These are phyloP conservation scores for Recurvomyces mirabilis DNA, from an alignment of 495 filamentous ascomycete genomes.

Conservation along the genomic window DNA sequence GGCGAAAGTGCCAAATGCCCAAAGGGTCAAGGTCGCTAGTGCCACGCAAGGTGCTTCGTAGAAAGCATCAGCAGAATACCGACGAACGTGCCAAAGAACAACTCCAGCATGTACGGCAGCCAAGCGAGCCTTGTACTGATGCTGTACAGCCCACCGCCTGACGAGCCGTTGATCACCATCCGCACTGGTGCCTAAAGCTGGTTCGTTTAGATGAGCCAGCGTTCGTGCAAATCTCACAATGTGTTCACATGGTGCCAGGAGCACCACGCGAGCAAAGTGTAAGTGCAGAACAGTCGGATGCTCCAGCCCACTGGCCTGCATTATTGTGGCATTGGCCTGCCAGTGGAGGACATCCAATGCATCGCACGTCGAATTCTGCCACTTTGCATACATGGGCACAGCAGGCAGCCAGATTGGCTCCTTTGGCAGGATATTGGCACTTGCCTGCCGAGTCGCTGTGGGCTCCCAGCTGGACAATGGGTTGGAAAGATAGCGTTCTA, in stretches of 20 bases:
- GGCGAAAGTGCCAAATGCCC: constrained; percentile 39
- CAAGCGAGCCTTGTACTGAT: constrained; percentile 45
- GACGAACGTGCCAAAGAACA: constrained; percentile 40
- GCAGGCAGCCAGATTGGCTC: constrained; percentile 41
- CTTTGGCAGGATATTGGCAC: constrained; percentile 24
- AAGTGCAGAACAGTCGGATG: constrained; percentile 43
- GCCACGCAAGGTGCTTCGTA: constrained; percentile 40
- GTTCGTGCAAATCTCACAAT: constrained; percentile 25
- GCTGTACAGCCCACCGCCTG: constrained; percentile 39
- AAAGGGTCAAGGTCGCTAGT: constrained; percentile 40
- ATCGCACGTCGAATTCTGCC: constrained; percentile 46
- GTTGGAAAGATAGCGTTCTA: constrained; percentile 37
- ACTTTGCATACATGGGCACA: constrained; percentile 41
- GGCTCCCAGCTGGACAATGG: constrained; percentile 41
- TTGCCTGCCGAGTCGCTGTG: constrained; percentile 27
- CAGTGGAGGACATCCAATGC: constrained; percentile 46
- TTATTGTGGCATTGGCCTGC: constrained; percentile 39
- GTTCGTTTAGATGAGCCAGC: too few species aligned
- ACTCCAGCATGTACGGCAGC: constrained; percentile 44
- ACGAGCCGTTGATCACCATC: constrained; percentile 16
- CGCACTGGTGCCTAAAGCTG: neutral
- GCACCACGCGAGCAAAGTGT: constrained; percentile 37
- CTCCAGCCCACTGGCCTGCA: constrained; percentile 38
- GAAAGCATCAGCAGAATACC: constrained; percentile 39
- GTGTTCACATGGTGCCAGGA: constrained; percentile 25